Evolutionary conservation across 345 rosid genomes (phyloP).

Genomic region (Litchi chinensis): DNA sequence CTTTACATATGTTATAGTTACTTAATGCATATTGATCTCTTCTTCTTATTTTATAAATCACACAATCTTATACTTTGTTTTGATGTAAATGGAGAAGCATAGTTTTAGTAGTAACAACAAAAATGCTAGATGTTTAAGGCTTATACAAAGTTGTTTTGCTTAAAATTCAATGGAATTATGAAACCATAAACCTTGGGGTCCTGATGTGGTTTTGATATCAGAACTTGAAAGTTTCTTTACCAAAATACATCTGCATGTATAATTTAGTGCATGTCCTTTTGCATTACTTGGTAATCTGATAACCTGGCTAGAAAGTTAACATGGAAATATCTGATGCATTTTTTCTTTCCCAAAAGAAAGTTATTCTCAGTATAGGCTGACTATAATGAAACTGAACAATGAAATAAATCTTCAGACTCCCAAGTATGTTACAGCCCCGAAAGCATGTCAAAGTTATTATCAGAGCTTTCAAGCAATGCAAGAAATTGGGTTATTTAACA

Average conservation of each 20-base stretch:
- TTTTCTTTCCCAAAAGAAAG: no score
- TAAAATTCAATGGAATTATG: not conserved
- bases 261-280: not conserved
- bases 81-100: not conserved
- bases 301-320: not conserved
- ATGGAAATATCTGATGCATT: not conserved
- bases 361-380: not conserved
- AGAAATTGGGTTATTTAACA: not conserved
- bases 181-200: conserved; percentile 1
- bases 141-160: not conserved
- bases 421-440: not conserved
- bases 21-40: not conserved
- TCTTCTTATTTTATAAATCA: not conserved
- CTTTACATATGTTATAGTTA: not conserved
- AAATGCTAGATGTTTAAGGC: not conserved
- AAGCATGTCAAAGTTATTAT: not conserved
- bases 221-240: not conserved
- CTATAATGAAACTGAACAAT: not conserved
- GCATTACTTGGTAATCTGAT: not conserved
- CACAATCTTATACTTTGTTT: no score
- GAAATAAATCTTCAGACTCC: not conserved
- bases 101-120: not conserved
- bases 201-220: not conserved
- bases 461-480: not conserved
- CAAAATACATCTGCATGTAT: not conserved